Evolutionary conservation across 257 asterid species (phyloP), one percentile per base, ranked within the genome.

Genomic region (Petrea volubilis): DNA sequence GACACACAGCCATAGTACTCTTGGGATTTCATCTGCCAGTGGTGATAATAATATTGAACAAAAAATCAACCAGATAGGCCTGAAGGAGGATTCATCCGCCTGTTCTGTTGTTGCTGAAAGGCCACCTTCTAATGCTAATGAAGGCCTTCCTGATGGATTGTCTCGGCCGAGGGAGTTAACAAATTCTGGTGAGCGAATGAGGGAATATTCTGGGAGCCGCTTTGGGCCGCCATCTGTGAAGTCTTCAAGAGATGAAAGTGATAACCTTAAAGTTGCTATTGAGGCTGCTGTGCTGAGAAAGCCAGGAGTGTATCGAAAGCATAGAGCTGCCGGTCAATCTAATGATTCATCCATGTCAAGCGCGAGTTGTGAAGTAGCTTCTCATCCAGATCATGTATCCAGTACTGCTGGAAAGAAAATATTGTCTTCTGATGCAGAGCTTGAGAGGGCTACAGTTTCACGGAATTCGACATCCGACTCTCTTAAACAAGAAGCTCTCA

Each of bases 261-360:
- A 82, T 78, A 78, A 81, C 73, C 80, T 90, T 63, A 90, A 85
- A 80, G 97, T 90, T 72, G 97, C 97, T 78, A 80, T 93, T 70
- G 91, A 90, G 82, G 97, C 97, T 71, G 96, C 97, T 46, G 86
- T 82, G 82, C 86, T 87, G 64, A 89, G 75, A 81, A 93, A 89
- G 79, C 97, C 97, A 7, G 94, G 88, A 68, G 79, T 86, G 64
- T 84, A 71, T 78, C 70, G 88, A 65, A 93, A 79, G 79, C 78
- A 76, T 71, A 85, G 82, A 81, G 83, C 84, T 73, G 11, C 55
- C 36, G 84, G 80, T 65, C 93, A 83, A 60, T 70, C 82, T 38
- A 87, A 86, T 44, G 95, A 81, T 70, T 59, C 80, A 53, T 75
- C 87, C 11, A 47, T 61, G 58, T 71, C 83, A 34, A 81, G 60